Percentiles rank a stretch among this genome's conserved stretches.
Evolutionary conservation across 805 yeast genomes (phyloP).

Genomic region (Candida broadrunensis): DNA sequence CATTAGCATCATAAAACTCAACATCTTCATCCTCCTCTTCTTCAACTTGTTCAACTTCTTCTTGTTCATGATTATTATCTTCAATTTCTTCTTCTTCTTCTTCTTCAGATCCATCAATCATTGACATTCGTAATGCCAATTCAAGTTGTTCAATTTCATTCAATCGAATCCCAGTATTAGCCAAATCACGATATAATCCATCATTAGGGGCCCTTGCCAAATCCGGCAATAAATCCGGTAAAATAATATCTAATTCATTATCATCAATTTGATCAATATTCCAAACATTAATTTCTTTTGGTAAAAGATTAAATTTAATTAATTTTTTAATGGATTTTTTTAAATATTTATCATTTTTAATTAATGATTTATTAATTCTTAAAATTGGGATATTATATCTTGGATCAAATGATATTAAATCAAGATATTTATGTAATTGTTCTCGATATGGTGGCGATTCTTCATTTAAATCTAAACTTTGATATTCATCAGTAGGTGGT

Average conservation of each 20-base stretch:
- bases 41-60: slow-evolving; percentile 1
- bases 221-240: slow-evolving; percentile 15
- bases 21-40: neutral
- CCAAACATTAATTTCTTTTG: slow-evolving; percentile 22
- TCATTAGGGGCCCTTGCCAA: neutral
- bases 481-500: slow-evolving; percentile 7
- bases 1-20: neutral
- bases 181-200: neutral
- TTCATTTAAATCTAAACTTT: slow-evolving; percentile 6
- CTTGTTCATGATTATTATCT: neutral
- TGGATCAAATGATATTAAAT: slow-evolving; percentile 25
- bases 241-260: slow-evolving; percentile 16
- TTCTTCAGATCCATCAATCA: neutral
- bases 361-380: slow-evolving; percentile 17
- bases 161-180: neutral
- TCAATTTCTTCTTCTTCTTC: neutral
- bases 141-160: neutral
- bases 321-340: slow-evolving; percentile 14
- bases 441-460: slow-evolving; percentile 25
- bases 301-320: slow-evolving; percentile 18
- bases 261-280: slow-evolving; percentile 26
- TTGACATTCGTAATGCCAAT: neutral
- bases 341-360: slow-evolving; percentile 10
- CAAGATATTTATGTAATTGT: slow-evolving; percentile 20
- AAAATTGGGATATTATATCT: slow-evolving; percentile 20